Percentiles rank a stretch among this genome's conserved stretches.
Evolutionary conservation across 2,329 filamentous ascomycete genomes (phyloP).

Genomic region (Aspergillus arachidicola): DNA sequence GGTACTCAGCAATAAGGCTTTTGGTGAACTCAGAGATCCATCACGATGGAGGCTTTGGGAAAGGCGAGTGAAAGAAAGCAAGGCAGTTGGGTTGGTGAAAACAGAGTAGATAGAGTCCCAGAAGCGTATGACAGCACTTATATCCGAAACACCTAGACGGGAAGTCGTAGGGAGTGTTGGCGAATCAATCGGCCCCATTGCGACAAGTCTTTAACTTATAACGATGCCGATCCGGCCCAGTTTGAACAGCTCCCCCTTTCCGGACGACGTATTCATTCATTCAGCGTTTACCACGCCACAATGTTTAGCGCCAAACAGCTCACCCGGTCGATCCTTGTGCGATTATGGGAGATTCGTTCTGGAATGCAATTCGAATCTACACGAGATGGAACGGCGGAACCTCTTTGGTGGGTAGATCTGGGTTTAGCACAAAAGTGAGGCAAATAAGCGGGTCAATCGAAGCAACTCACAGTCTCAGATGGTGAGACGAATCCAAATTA

Average conservation of each 20-base stretch:
- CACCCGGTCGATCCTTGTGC: neutral
- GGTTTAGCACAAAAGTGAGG: conserved; percentile 23
- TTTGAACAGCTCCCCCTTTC: conserved; percentile 12
- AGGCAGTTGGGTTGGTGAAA: conserved; percentile 21
- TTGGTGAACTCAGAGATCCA: conserved; percentile 33
- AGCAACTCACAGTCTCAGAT: conserved; percentile 10
- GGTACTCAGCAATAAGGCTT: conserved; percentile 34
- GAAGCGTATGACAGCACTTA: conserved; percentile 18
- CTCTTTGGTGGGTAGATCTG: conserved; percentile 23
- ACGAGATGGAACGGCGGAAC: conserved; percentile 21
- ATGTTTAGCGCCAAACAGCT: conserved; percentile 8
- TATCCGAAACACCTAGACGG: conserved; percentile 10
- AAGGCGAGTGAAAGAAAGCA: conserved; percentile 22
- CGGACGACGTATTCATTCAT: conserved; percentile 8
- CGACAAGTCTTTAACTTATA: conserved; percentile 18
- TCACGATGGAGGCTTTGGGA: conserved; percentile 26
- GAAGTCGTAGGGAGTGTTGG: conserved; percentile 9
- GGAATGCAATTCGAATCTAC: conserved; percentile 26
- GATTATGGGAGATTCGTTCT: conserved; percentile 22
- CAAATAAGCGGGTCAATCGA: conserved; percentile 21
- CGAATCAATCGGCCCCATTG: conserved; percentile 19
- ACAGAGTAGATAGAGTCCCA: conserved; percentile 24
- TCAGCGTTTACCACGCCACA: conserved; percentile 14
- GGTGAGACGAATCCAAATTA: conserved; percentile 12
- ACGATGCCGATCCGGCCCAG: conserved; percentile 13